Base-by-base conservation (phyloP, 2,329 filamentous ascomycete genomes). In the Diaporthe destruens region DNA sequence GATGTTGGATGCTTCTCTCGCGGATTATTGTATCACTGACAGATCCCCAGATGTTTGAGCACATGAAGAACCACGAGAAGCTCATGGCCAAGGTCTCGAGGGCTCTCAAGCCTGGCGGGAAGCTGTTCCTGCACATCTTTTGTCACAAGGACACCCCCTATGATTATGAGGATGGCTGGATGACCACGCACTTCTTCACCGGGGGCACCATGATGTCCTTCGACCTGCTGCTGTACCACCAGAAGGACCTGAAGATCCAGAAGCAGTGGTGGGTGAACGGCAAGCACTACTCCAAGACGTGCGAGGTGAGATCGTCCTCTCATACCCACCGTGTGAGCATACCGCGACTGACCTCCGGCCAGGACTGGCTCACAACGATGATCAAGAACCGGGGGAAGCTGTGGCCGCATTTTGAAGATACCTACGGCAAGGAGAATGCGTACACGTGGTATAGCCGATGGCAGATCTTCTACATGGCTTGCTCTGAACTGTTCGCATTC, bases 21-120 rank as follows among this genome's bases (percentile, higher is more conserved):
- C 16, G 3, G 11, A 12, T 1, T 25, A 12, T 6, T 3, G 39
- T 53, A 51, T 25, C 23, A n/a, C 18, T 47, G 16, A 63, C 34
- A 11, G 18, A 14, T 6, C 1, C 11, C 39, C 51, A 93, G 85
- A 85, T 93, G 16, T 93, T 94, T 77, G 91, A 93, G 79, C 92
- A 93, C 80, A 93, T 93, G 91, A 93, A 93, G 80, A 93, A 93
- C 80, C 93, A 93, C 80, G 87, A 91, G 74, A 82, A 89, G 16
- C 86, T 93, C 32, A 88, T 93, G 82, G 85, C 86, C 55, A 93
- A 93, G 80, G 82, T 93, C 20, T 78, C 85, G 4, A 83, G 86
- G 39, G 86, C 90, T 3, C 82, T 93, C 69, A 90, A 88, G 75
- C 87, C 89, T 0, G 84, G 85, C 1, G 92, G 91, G 6, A 92